These are phyloP conservation scores for Hypholoma fasciculare DNA, from an alignment of 768 basidiomycete genomes.

Conservation along the genomic window DNA sequence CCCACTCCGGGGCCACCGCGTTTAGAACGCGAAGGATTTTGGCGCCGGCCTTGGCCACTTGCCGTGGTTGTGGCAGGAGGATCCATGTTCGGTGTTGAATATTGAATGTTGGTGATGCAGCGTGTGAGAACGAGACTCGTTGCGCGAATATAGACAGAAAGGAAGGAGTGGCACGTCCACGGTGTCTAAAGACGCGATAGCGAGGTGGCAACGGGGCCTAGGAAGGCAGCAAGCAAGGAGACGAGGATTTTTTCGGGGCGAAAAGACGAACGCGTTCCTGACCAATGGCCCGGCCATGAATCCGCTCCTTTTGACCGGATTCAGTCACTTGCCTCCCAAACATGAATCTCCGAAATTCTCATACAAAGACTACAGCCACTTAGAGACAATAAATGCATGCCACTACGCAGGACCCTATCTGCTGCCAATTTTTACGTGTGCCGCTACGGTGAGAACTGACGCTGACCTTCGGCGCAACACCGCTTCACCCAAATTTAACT, in stretches of 20 bases:
- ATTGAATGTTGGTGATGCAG: not conserved
- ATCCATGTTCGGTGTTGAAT: slow-evolving; percentile 32
- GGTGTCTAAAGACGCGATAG: slow-evolving; percentile 4
- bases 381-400: not conserved
- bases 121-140: not conserved
- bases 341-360: not conserved
- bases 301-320: not conserved
- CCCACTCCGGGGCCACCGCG: slow-evolving; percentile 83
- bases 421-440: not conserved
- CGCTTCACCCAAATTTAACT: slow-evolving; percentile 1
- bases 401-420: not conserved
- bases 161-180: not conserved
- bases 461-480: not conserved
- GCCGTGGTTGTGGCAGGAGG: slow-evolving; percentile 34
- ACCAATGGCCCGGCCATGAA: slow-evolving; percentile 2
- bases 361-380: not conserved
- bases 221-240: not conserved
- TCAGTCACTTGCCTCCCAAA: not conserved
- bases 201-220: not conserved
- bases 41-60: slow-evolving; percentile 53
- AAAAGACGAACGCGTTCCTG: slow-evolving; percentile 12
- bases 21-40: slow-evolving; percentile 78
- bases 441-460: not conserved
- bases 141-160: not conserved
- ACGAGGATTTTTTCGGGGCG: slow-evolving; percentile 10